Evolutionary conservation across 2,329 filamentous ascomycete species (phyloP).

Genomic region (Tolypocladium guangdongense): DNA sequence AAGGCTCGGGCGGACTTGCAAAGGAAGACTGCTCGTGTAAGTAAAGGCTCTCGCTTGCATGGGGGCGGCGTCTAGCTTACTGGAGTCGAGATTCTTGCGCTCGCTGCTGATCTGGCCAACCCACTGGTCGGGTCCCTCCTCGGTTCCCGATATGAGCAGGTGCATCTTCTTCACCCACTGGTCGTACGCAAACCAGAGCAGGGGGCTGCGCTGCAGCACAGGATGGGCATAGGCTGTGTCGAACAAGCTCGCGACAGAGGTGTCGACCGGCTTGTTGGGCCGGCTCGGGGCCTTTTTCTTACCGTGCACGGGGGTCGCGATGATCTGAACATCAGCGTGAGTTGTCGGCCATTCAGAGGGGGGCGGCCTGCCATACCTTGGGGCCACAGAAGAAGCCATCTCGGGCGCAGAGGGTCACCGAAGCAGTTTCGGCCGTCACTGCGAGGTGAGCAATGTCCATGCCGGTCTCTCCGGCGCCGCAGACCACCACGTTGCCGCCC

Average conservation of each 20-base stretch:
- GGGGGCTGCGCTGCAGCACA: conserved; percentile 26
- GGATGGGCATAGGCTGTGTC: conserved; percentile 41
- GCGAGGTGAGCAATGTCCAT: conserved; percentile 34
- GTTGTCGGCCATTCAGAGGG: too few relatives aligned
- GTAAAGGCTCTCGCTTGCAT: fast-evolving
- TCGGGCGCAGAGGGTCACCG: conserved; percentile 32
- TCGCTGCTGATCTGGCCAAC: conserved; percentile 30
- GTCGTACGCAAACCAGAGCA: conserved; percentile 36
- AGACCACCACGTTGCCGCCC: conserved; percentile 27
- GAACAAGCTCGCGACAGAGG: conserved; percentile 35
- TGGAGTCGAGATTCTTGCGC: conserved; percentile 23
- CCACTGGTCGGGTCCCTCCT: conserved; percentile 35
- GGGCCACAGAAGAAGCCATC: conserved; percentile 35
- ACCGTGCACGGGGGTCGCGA: conserved; percentile 10
- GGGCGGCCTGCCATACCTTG: conserved; percentile 18
- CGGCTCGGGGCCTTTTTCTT: not conserved
- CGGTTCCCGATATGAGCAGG: conserved; percentile 31
- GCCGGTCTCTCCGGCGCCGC: conserved; percentile 34
- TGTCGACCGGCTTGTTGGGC: conserved; percentile 35
- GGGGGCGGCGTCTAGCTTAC: conserved; percentile 9
- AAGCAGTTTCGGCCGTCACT: conserved; percentile 28
- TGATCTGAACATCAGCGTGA: conserved; percentile 9
- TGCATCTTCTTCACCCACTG: conserved; percentile 31
- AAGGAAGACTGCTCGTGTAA: conserved; percentile 25
- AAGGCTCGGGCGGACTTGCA: conserved; percentile 31